Evolutionary conservation across 805 yeast species (phyloP).

Genomic region (Komagataella mondaviorum): DNA sequence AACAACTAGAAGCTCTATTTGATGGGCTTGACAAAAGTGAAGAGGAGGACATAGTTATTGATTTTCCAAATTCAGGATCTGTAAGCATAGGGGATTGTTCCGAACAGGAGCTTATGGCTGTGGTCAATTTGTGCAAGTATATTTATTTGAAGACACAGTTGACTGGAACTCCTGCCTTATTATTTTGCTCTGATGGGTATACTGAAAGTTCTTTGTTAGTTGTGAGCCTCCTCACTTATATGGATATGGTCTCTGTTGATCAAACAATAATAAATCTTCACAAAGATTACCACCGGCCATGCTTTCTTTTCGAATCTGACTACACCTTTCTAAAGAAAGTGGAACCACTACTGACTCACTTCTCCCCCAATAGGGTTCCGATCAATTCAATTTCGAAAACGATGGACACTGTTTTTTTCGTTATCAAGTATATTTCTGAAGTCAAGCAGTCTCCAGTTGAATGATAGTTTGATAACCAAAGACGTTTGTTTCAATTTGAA

Average conservation of each 20-base stretch:
- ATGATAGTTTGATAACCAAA: slow-evolving; percentile 4
- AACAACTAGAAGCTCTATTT: slow-evolving; percentile 18
- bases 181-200: slow-evolving; percentile 84
- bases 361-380: slow-evolving; percentile 34
- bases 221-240: slow-evolving; percentile 57
- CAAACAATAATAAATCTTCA: slow-evolving; percentile 60
- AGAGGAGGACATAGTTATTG: slow-evolving; percentile 20
- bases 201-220: slow-evolving; percentile 78
- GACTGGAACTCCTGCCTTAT: slow-evolving; percentile 21
- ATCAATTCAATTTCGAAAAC: slow-evolving; percentile 4
- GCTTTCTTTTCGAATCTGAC: slow-evolving; percentile 72
- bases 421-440: background rate
- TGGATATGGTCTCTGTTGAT: slow-evolving; percentile 44
- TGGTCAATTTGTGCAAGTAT: slow-evolving; percentile 59
- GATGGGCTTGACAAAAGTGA: slow-evolving; percentile 4
- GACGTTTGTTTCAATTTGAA: slow-evolving; percentile 19
- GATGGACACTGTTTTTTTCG: background rate
- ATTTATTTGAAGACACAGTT: slow-evolving; percentile 30
- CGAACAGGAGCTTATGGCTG: slow-evolving; percentile 45
- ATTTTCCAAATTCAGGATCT: slow-evolving; percentile 79
- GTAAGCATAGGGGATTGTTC: slow-evolving; percentile 61
- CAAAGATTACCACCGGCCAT: slow-evolving; percentile 54
- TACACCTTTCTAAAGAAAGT: slow-evolving; percentile 49
- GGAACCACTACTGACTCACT: slow-evolving; percentile 44
- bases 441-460: background rate